Percentiles rank a stretch among this genome's conserved stretches.
Evolutionary conservation across 1,139 yeast species (phyloP).

Genomic region (Arxiozyma bovina): DNA sequence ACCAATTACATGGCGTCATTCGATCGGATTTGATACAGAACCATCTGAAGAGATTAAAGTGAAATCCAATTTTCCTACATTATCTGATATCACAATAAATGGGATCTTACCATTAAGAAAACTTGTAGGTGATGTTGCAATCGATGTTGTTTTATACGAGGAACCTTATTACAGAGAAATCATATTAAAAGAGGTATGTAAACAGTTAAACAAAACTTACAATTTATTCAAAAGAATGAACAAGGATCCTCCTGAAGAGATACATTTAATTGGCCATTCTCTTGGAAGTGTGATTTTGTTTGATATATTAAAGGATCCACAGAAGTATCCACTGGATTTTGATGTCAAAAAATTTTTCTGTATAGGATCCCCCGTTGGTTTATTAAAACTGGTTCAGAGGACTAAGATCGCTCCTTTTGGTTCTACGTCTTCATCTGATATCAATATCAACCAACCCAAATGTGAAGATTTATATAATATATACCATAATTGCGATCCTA

Average conservation of each 20-base stretch:
- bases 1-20: slow-evolving; percentile 74
- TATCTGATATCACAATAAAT: slow-evolving; percentile 68
- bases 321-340: slow-evolving; percentile 46
- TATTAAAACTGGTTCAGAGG: slow-evolving; percentile 63
- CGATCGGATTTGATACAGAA: slow-evolving; percentile 51
- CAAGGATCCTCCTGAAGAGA: slow-evolving; percentile 69
- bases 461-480: slow-evolving; percentile 61
- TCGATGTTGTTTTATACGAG: slow-evolving; percentile 78
- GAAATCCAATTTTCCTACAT: slow-evolving; percentile 43
- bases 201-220: slow-evolving; percentile 65
- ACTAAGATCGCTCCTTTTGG: slow-evolving; percentile 37
- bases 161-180: slow-evolving; percentile 62
- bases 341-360: slow-evolving; percentile 69
- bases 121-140: slow-evolving; percentile 73
- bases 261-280: slow-evolving; percentile 84
- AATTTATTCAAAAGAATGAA: slow-evolving; percentile 49
- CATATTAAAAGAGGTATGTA: slow-evolving; percentile 57
- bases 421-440: background rate
- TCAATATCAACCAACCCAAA: slow-evolving; percentile 35
- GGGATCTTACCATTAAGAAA: slow-evolving; percentile 72
- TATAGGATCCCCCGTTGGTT: slow-evolving; percentile 85
- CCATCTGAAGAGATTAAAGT: slow-evolving; percentile 23
- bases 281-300: slow-evolving; percentile 80
- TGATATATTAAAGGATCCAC: slow-evolving; percentile 63
- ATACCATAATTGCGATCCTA: slow-evolving; percentile 84